Percentiles rank a stretch among this genome's conserved stretches.
Evolutionary conservation across 441 rosid species (phyloP).

Genomic region (Metrosideros polymorpha): DNA sequence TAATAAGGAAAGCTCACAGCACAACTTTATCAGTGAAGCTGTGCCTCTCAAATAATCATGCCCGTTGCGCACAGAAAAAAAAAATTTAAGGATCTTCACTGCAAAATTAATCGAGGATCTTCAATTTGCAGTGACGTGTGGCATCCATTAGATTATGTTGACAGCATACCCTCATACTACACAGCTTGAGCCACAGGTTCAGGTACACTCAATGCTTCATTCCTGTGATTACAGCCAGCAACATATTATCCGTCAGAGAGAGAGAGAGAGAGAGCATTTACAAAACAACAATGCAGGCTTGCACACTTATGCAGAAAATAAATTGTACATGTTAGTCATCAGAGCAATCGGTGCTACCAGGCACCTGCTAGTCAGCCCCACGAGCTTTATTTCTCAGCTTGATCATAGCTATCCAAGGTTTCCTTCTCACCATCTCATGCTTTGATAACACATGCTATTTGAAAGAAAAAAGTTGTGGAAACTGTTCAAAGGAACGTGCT

Average conservation of each 20-base stretch:
- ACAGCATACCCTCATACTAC: constrained; percentile 8
- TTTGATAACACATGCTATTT: not conserved
- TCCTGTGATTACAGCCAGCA: constrained; percentile 36
- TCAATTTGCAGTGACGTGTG: not conserved
- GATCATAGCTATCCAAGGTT: not conserved
- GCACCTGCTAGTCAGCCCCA: not conserved
- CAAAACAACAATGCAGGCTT: not conserved
- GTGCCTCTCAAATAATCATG: not conserved
- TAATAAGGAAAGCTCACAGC: not conserved
- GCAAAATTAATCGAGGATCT: not conserved
- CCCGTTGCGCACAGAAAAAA: not conserved
- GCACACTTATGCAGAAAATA: not conserved
- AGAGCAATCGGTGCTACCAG: not conserved
- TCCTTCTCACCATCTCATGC: not conserved
- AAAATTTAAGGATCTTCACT: too few relatives aligned
- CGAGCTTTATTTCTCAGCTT: not conserved
- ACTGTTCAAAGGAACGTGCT: not conserved
- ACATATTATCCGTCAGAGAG: not conserved
- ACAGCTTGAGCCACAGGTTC: constrained; percentile 73
- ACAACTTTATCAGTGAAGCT: not conserved
- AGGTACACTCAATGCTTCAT: constrained; percentile 32
- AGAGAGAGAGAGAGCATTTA: not conserved
- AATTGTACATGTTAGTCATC: not conserved
- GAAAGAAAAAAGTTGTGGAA: not conserved
- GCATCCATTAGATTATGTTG: not conserved